Percentiles rank a stretch among this genome's conserved stretches.
phyloP scores from a whole-genome alignment of 106 monocot genomes.

The Narthecium ossifragum region DNA sequence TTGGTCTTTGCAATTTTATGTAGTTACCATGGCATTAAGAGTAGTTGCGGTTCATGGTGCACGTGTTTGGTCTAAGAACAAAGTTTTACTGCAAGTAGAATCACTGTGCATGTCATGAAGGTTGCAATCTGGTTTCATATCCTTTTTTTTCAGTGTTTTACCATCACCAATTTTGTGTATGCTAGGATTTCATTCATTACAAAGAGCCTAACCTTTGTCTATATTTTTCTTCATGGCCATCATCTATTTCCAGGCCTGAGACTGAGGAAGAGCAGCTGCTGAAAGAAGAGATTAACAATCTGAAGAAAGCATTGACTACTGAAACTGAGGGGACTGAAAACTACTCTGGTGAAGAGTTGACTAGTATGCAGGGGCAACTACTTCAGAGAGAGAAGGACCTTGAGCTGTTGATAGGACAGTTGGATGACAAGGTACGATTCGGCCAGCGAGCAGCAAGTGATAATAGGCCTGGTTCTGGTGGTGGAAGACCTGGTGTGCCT shows the following conservation, averaged over 20 bases:
- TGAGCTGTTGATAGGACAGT: conserved; percentile 38
- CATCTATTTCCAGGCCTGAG: conserved; percentile 67
- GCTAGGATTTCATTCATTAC: not conserved
- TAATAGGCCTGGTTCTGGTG: conserved; percentile 59
- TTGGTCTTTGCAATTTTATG: too few species aligned
- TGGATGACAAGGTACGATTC: conserved; percentile 83
- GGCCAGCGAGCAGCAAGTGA: conserved; percentile 39
- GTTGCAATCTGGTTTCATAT: not conserved
- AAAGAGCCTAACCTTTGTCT: not conserved
- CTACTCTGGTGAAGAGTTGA: conserved; percentile 34
- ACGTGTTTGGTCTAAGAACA: not conserved
- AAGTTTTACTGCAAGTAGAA: not conserved
- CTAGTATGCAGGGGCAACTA: conserved; percentile 26
- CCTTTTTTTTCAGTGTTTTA: not conserved
- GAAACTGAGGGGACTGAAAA: conserved; percentile 20
- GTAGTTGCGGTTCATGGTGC: too few species aligned
- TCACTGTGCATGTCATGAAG: not conserved
- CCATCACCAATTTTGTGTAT: not conserved
- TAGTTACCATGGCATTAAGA: too few species aligned
- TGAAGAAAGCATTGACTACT: conserved; percentile 36
- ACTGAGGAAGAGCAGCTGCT: conserved; percentile 64
- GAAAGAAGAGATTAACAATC: conserved; percentile 65
- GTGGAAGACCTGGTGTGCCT: conserved; percentile 28
- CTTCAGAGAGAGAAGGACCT: conserved; percentile 51
- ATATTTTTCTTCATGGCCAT: not conserved